phyloP scores from a whole-genome alignment of 495 filamentous ascomycete species.

The Penicillium turbatum region DNA sequence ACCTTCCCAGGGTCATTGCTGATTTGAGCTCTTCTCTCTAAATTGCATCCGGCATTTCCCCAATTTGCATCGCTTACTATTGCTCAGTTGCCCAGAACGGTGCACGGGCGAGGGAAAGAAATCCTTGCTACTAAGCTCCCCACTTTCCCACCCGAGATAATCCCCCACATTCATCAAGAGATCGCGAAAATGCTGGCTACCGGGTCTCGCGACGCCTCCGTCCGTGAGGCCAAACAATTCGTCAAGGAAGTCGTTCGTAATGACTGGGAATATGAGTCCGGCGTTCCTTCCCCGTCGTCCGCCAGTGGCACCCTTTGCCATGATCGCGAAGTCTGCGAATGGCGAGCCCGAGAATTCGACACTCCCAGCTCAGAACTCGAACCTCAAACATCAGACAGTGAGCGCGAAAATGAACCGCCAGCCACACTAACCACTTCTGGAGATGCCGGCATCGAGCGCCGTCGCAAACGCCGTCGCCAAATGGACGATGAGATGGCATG shows the following conservation, averaged over 20 bases:
- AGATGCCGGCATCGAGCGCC: conserved; percentile 42
- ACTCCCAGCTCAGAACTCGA: conserved; percentile 44
- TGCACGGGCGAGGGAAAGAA: conserved; percentile 5
- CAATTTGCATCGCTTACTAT: background rate
- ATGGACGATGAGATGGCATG: conserved; percentile 72
- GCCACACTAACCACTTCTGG: background rate
- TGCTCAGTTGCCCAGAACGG: background rate
- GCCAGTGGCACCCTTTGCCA: conserved; percentile 20
- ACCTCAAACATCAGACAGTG: conserved; percentile 29
- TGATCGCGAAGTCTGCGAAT: conserved; percentile 33
- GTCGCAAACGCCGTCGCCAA: conserved; percentile 53
- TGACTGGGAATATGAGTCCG: conserved; percentile 39
- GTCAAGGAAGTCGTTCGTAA: conserved; percentile 41
- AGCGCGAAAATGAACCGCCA: conserved; percentile 9
- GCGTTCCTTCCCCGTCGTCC: conserved; percentile 23
- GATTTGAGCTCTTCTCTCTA: too few relatives aligned
- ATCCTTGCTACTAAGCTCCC: conserved; percentile 3
- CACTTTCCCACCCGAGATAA: conserved; percentile 1
- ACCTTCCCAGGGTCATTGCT: background rate
- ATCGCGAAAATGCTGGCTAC: conserved; percentile 19
- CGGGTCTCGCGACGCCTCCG: conserved; percentile 39
- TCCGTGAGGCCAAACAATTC: conserved; percentile 41
- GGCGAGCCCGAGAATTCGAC: conserved; percentile 42
- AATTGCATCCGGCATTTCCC: background rate
- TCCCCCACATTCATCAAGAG: conserved; percentile 1